Percentiles rank a stretch among this genome's conserved stretches.
phyloP scores from a whole-genome alignment of 139 green algal genomes.

The Desmodesmus armatus region DNA sequence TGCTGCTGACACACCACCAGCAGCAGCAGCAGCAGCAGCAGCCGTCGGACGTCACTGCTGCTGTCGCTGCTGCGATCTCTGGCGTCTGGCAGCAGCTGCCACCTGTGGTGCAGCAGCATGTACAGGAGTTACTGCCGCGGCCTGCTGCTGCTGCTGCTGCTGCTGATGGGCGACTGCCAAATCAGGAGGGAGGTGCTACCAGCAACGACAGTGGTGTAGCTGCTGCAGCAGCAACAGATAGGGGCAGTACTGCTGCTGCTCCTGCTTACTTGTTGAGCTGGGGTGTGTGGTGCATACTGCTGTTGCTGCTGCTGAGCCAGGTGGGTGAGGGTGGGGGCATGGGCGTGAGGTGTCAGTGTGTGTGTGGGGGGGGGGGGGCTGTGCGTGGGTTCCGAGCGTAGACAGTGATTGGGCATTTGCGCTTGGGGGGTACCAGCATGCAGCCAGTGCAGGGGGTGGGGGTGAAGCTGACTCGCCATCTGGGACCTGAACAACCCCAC shows the following conservation, averaged over 20 bases:
- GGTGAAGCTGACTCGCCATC: no score
- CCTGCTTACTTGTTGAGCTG: slow-evolving; percentile 58
- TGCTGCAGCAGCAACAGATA: neutral
- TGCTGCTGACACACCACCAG: neutral
- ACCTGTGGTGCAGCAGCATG: neutral
- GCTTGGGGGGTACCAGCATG: no score
- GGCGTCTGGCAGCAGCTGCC: neutral
- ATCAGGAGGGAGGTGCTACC: neutral
- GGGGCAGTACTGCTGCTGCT: neutral
- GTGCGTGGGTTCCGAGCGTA: no score
- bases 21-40: slow-evolving; percentile 23
- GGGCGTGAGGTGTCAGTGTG: no score
- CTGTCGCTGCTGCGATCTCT: neutral
- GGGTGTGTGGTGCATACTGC: slow-evolving; percentile 68
- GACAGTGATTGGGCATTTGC: no score
- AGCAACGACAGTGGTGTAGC: neutral
- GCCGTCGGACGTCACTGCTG: neutral
- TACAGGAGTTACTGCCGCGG: slow-evolving; percentile 8
- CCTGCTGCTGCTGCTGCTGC: slow-evolving; percentile 23
- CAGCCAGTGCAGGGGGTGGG: no score
- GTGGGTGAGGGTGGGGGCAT: no score
- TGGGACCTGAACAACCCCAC: no score
- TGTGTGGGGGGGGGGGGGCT: no score
- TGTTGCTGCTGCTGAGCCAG: slow-evolving; percentile 64
- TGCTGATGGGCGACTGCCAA: neutral